Percentiles rank a stretch among this genome's conserved stretches.
Conservation (phyloP, 116 monocot genomes). For the Papilionanthe hybrid region DNA sequence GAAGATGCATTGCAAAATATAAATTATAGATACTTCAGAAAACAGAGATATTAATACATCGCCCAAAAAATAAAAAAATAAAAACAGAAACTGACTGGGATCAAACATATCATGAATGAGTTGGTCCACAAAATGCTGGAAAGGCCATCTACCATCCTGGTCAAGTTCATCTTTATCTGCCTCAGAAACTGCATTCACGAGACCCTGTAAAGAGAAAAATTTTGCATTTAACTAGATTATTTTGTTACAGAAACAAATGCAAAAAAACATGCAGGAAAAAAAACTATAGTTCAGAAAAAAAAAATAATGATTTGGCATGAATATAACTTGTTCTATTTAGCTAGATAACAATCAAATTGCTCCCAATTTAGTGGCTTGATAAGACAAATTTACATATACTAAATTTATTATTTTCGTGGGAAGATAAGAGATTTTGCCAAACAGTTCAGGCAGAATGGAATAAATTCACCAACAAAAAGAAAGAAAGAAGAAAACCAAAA, state of each 20-base stretch:
- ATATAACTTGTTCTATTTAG: not conserved
- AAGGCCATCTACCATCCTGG: constrained; percentile 76
- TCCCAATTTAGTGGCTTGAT: not conserved
- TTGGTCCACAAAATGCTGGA: constrained; percentile 70
- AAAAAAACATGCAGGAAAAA: not conserved
- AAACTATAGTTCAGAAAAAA: not conserved
- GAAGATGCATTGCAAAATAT: constrained; percentile 5
- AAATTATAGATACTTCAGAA: not conserved
- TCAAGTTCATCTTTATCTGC: constrained; percentile 48
- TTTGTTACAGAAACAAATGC: not conserved
- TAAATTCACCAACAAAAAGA: constrained; percentile 1
- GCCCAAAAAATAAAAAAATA: not conserved
- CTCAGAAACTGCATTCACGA: constrained; percentile 37
- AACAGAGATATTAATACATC: not conserved
- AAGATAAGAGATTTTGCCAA: not conserved
- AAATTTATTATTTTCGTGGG: not conserved
- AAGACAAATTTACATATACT: not conserved
- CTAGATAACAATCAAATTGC: not conserved
- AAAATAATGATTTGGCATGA: not conserved
- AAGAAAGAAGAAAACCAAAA: not conserved
- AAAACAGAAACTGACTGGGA: constrained; percentile 39
- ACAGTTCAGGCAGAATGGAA: not conserved
- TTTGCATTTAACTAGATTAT: constrained; percentile 6
- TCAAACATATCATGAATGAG: constrained; percentile 98
- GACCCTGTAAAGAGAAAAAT: constrained; percentile 32